These are phyloP conservation scores for Neurospora sp. DNA, from an alignment of 495 filamentous ascomycete genomes.

Conservation along the genomic window DNA sequence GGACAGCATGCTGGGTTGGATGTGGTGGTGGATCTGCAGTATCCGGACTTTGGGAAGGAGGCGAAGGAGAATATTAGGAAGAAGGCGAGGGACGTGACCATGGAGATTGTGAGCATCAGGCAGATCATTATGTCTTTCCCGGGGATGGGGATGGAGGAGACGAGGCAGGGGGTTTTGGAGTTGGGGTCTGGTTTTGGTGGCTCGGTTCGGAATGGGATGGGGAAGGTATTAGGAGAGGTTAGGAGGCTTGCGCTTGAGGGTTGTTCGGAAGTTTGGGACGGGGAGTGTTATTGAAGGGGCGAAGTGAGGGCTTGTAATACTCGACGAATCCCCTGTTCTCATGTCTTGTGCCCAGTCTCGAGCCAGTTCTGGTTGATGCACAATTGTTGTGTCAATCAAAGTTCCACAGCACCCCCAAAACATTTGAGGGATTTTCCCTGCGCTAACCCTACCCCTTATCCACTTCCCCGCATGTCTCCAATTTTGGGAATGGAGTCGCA, in stretches of 20 bases:
- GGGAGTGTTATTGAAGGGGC: neutral
- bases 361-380: neutral
- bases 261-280: neutral
- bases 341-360: no score
- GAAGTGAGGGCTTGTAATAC: neutral
- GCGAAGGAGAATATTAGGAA: neutral
- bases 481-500: neutral
- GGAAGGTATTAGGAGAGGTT: neutral
- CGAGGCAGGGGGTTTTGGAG: neutral
- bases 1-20: neutral
- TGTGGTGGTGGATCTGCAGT: neutral
- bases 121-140: neutral
- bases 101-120: slow-evolving; percentile 1
- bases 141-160: neutral
- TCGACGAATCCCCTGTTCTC: neutral
- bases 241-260: neutral
- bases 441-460: neutral
- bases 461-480: neutral
- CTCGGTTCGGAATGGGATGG: neutral
- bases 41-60: slow-evolving; percentile 1
- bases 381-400: neutral
- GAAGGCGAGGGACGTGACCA: neutral
- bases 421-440: neutral
- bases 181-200: neutral
- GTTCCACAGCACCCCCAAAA: neutral